Conservation (phyloP, 441 rosid genomes). For the Adansonia madagascariensis region DNA sequence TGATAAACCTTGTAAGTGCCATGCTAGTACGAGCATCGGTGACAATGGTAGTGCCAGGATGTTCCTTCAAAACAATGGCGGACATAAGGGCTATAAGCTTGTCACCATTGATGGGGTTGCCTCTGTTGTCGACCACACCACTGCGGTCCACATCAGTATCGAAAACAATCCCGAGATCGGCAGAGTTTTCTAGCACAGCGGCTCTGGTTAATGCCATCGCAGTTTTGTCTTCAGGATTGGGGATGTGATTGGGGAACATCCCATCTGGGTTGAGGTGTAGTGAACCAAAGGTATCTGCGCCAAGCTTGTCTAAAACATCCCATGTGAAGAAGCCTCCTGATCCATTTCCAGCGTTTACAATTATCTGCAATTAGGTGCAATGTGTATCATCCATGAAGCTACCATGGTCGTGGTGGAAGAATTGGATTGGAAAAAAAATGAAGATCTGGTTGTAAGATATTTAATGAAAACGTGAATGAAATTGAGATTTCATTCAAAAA, state of each 20-base stretch:
- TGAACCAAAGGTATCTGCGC: constrained; percentile 89
- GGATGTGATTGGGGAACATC: constrained; percentile 91
- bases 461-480: too few relatives aligned
- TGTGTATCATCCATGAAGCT: too few relatives aligned
- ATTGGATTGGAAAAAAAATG: too few relatives aligned
- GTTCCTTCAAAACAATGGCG: constrained; percentile 73
- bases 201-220: constrained; percentile 83
- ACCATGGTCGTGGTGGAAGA: too few relatives aligned
- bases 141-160: constrained; percentile 96
- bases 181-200: constrained; percentile 72
- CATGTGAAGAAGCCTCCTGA: constrained; percentile 94
- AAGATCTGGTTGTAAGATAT: too few relatives aligned
- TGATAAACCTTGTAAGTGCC: constrained; percentile 70
- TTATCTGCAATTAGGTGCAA: constrained; percentile 52
- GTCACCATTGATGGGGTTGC: constrained; percentile 89
- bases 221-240: constrained; percentile 83
- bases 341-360: constrained; percentile 92
- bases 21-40: constrained; percentile 91
- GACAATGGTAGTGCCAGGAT: constrained; percentile 82
- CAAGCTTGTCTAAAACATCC: constrained; percentile 84
- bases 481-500: too few relatives aligned
- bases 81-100: constrained; percentile 87
- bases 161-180: constrained; percentile 89
- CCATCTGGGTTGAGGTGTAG: constrained; percentile 85
- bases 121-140: constrained; percentile 77